A percentile compares a stretch with the other conserved stretches of the same genome.
These are phyloP conservation scores for Fusarium verticillioides DNA, from an alignment of 2,329 filamentous ascomycete species.

Conservation along the genomic window DNA sequence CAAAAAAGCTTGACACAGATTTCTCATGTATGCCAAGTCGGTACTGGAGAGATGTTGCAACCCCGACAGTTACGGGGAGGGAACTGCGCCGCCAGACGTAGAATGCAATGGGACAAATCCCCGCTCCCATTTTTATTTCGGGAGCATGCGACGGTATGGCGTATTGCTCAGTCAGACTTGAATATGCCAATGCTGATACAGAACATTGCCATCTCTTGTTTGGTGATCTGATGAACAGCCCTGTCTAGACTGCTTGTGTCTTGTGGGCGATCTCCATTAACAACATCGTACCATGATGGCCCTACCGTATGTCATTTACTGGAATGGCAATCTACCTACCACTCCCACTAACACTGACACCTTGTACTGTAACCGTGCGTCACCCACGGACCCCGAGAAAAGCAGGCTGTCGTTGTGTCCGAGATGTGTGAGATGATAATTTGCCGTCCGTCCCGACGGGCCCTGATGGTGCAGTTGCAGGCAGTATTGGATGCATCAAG, in stretches of 20 bases:
- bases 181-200: slow-evolving; percentile 14
- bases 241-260: slow-evolving; percentile 7
- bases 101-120: slow-evolving; percentile 22
- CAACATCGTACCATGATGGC: slow-evolving; percentile 37
- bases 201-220: not conserved
- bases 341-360: not conserved
- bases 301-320: slow-evolving; percentile 21
- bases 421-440: not conserved
- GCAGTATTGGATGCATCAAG: slow-evolving; percentile 1
- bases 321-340: slow-evolving; percentile 11
- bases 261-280: slow-evolving; percentile 14
- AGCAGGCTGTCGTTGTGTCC: not conserved
- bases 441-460: slow-evolving; percentile 24
- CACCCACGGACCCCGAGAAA: not conserved
- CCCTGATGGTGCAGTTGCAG: not conserved
- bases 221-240: not conserved
- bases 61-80: not conserved
- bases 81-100: not conserved
- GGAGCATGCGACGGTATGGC: slow-evolving; percentile 12
- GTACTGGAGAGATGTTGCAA: slow-evolving; percentile 14
- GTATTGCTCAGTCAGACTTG: not conserved
- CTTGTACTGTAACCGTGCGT: slow-evolving; percentile 10
- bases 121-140: slow-evolving; percentile 5
- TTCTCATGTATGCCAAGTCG: slow-evolving; percentile 33
- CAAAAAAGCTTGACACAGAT: slow-evolving; percentile 23